Evolutionary conservation across 148 eudicot genomes (phyloP).

Genomic region (Heliosperma pusillum): DNA sequence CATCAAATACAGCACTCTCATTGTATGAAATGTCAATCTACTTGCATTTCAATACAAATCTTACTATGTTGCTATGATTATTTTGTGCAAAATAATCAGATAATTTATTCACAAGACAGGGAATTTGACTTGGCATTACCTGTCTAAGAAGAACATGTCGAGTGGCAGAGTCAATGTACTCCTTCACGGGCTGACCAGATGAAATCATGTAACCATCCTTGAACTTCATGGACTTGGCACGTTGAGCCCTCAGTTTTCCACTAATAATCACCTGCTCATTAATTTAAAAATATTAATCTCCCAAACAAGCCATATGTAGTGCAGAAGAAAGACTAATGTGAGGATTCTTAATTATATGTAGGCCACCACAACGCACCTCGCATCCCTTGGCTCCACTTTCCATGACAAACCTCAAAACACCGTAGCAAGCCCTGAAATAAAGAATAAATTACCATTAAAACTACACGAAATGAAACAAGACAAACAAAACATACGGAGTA

Average conservation of each 20-base stretch:
- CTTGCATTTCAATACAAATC: no score
- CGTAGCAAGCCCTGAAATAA: conserved; percentile 63
- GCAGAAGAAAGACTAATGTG: no score
- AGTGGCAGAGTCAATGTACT: conserved; percentile 81
- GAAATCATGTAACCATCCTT: conserved; percentile 94
- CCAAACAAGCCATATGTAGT: background rate
- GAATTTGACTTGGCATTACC: conserved; percentile 33
- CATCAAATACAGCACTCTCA: no score
- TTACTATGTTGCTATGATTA: no score
- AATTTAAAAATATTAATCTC: no score
- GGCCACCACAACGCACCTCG: conserved; percentile 37
- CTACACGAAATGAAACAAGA: background rate
- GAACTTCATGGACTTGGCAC: conserved; percentile 85
- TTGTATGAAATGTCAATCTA: no score
- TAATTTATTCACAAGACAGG: no score
- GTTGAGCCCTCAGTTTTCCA: conserved; percentile 79
- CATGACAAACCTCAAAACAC: conserved; percentile 64
- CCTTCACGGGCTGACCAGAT: conserved; percentile 81
- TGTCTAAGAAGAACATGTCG: conserved; percentile 76
- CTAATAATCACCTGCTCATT: conserved; percentile 68
- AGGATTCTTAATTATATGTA: background rate
- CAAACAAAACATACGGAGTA: no score
- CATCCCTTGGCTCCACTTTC: conserved; percentile 82
- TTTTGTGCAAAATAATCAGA: no score
- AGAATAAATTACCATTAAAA: background rate